A percentile compares a stretch with the other conserved stretches of the same genome.
Evolutionary conservation across 495 filamentous ascomycete species (phyloP).

Genomic region (Entonaema liquescens): DNA sequence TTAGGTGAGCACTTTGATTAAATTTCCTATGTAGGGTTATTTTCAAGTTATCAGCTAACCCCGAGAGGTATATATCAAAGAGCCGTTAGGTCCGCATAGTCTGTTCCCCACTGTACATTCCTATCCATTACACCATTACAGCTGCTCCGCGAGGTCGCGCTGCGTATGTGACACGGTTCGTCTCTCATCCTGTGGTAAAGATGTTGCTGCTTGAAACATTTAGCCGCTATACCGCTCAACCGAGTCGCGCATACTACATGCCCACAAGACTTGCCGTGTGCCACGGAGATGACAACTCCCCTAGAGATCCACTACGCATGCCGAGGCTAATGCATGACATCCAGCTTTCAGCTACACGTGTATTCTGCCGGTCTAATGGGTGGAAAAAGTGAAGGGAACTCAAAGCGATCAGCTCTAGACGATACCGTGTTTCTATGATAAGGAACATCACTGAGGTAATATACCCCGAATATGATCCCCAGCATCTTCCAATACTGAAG

Average conservation of each 20-base stretch:
- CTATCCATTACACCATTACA: not conserved
- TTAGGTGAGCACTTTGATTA: not conserved
- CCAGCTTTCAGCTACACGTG: not conserved
- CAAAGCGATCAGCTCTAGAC: not conserved
- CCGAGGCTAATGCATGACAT: conserved; percentile 2
- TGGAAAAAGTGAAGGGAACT: not conserved
- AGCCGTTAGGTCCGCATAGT: not conserved
- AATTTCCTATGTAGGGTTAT: not conserved
- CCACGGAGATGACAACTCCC: not conserved
- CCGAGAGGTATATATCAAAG: not conserved
- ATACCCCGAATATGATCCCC: not conserved
- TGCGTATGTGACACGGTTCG: not conserved
- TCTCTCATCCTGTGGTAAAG: not conserved
- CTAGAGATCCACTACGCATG: not conserved
- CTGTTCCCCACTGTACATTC: not conserved
- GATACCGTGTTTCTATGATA: not conserved
- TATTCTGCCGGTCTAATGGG: not conserved
- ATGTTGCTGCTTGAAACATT: not conserved
- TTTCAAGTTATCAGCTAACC: not conserved
- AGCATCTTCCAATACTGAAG: not conserved
- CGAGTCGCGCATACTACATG: not conserved
- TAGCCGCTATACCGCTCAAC: not conserved
- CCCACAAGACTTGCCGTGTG: not conserved
- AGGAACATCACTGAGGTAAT: not conserved
- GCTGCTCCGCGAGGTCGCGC: not conserved